Base-by-base conservation (phyloP, 306 rosid species). In the Pyrus communis region DNA sequence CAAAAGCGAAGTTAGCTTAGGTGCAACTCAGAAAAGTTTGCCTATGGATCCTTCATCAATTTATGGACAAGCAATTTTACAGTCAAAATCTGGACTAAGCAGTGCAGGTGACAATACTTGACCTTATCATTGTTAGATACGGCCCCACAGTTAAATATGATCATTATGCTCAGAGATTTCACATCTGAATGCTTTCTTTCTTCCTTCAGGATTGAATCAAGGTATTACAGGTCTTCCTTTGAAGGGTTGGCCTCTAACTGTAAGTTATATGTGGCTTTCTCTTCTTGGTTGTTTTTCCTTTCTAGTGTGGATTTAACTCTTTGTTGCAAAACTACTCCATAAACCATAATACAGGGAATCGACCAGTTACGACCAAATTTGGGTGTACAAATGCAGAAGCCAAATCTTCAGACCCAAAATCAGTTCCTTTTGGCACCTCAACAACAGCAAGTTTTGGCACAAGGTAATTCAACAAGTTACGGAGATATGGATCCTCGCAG, bases 231-330 rank as follows among this genome's bases (percentile, higher is more conserved):
- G 90, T 65, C 90, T 93, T 72, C 95, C 98, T 70, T 71, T 93
- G 87, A 93, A 91, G 86, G 98, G 98, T 76, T 93, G 98, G 98
- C 98, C 98, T 79, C 80, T 93, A 73, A 88, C 98, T 23, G 98
- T 93, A 84, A 87, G 97, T 87, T 78, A 42, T 79, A 46, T 60
- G 2, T 64, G 66, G 75, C 57, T 54, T 71, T 67, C 78, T 52
- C 3, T 67, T 65, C 68, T 60, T 45, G 76, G 45, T 55, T 55
- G 59, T 40, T 42, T 59, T 23, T 61, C 35, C 21, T 69, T 10
- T 70, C 11, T 10, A 14, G 30, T 49, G 43, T 35, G 62, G 27
- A 75, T 58, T 28, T 60, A 38, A 72, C 4, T 27, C 72, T 43
- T 43, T 15, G 4, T 25, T 68, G 54, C 45, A 35, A 62, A 70